Percentiles rank a stretch among this genome's conserved stretches.
Conservation (phyloP, 306 rosid species). For the Erythrophleum fordii region DNA sequence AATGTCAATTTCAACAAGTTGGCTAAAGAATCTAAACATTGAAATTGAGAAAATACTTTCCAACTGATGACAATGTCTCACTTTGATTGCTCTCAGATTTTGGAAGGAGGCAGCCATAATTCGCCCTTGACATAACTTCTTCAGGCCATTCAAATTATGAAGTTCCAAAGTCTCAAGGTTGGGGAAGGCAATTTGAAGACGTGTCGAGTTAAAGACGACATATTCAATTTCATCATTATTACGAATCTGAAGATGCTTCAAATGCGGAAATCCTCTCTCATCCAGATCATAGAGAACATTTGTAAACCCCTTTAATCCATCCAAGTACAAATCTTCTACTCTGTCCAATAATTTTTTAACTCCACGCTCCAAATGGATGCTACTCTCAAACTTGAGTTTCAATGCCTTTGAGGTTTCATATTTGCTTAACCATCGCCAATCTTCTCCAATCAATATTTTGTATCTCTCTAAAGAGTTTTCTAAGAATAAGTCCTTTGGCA, state of each 20-base stretch:
- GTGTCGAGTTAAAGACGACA: neutral
- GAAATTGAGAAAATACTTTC: neutral
- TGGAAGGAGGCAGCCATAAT: too few relatives aligned
- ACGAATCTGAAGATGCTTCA: neutral
- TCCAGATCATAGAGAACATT: neutral
- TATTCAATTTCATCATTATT: neutral
- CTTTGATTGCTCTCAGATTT: too few relatives aligned
- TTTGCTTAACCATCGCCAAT: neutral
- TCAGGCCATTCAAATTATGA: too few relatives aligned
- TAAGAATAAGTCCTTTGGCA: too few relatives aligned
- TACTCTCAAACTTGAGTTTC: neutral
- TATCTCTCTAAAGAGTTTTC: too few relatives aligned
- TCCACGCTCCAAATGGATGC: neutral
- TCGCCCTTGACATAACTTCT: too few relatives aligned
- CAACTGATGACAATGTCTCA: too few relatives aligned
- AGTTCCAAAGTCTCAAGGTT: too few relatives aligned
- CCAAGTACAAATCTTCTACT: neutral
- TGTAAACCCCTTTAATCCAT: neutral
- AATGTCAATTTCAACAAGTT: neutral
- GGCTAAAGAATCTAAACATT: neutral
- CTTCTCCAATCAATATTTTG: too few relatives aligned
- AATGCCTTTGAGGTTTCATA: neutral
- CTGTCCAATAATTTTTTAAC: neutral
- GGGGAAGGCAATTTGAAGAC: neutral
- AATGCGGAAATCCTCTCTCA: neutral